Percentiles rank a stretch among this genome's conserved stretches.
phyloP scores from a whole-genome alignment of 208 protist species.

The Tritrichomonas foetus region DNA sequence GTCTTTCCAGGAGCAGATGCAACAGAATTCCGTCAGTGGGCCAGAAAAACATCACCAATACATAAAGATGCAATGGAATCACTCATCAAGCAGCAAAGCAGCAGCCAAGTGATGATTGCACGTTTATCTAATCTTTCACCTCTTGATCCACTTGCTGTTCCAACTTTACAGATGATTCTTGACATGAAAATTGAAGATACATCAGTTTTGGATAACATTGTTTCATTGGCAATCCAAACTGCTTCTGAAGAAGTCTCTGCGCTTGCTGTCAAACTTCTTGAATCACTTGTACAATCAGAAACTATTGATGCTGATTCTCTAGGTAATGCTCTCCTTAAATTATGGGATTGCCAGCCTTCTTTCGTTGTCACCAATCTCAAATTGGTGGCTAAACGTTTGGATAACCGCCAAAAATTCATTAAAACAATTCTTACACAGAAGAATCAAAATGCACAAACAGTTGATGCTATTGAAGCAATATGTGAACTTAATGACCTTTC shows the following conservation, averaged over 20 bases:
- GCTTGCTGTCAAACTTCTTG: not conserved
- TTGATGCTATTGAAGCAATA: not conserved
- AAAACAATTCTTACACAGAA: not conserved
- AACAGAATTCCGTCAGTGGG: not conserved
- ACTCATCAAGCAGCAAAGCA: not conserved
- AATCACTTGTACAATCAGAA: not conserved
- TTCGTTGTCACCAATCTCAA: not conserved
- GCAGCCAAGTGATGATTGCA: not conserved
- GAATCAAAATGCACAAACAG: not conserved
- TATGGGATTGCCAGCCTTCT: not conserved
- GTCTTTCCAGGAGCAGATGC: not conserved
- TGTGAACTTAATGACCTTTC: not conserved
- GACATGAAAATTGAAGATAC: not conserved
- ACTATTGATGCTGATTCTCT: not conserved
- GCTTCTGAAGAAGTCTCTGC: not conserved
- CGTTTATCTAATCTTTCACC: not conserved
- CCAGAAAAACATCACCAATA: not conserved
- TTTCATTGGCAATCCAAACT: not conserved
- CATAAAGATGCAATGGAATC: not conserved
- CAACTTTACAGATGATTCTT: not conserved
- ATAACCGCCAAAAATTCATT: not conserved
- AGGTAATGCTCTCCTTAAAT: not conserved
- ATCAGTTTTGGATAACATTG: not conserved
- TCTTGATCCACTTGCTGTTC: not conserved
- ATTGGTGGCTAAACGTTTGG: not conserved